Conservation (phyloP, 192 early-diverging fungal genomes). For the Backusella australiensis region DNA sequence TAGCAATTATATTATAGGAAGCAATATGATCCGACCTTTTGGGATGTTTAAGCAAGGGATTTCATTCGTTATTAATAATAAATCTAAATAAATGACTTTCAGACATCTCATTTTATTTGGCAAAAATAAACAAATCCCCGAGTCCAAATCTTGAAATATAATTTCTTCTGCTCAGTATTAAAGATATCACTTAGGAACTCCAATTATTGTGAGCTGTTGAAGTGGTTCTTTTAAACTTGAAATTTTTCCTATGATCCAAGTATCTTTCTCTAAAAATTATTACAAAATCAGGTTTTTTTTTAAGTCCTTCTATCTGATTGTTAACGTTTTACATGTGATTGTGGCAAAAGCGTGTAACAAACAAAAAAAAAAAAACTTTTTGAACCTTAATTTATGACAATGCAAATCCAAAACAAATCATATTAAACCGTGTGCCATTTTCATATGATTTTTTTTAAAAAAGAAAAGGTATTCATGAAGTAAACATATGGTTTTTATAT, state of each 20-base stretch:
- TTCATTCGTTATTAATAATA: no score
- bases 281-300: neutral
- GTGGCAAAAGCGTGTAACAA: neutral
- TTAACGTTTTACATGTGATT: neutral
- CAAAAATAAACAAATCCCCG: neutral
- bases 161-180: neutral
- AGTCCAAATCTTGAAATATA: neutral
- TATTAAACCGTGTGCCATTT: neutral
- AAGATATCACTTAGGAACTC: no score
- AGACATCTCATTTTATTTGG: neutral
- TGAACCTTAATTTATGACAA: constrained; percentile 1
- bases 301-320: neutral
- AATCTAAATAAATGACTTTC: neutral
- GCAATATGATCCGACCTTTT: neutral
- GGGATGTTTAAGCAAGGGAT: no score
- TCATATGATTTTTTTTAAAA: neutral
- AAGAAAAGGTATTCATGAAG: neutral
- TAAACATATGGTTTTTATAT: neutral
- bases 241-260: no score
- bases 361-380: neutral
- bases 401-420: neutral
- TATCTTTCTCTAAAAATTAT: no score
- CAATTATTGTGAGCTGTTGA: no score
- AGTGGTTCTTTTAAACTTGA: no score
- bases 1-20: neutral